Percentiles rank a stretch among this genome's conserved stretches.
Conservation (phyloP, 331 rosid genomes). For the Telfairia occidentalis region DNA sequence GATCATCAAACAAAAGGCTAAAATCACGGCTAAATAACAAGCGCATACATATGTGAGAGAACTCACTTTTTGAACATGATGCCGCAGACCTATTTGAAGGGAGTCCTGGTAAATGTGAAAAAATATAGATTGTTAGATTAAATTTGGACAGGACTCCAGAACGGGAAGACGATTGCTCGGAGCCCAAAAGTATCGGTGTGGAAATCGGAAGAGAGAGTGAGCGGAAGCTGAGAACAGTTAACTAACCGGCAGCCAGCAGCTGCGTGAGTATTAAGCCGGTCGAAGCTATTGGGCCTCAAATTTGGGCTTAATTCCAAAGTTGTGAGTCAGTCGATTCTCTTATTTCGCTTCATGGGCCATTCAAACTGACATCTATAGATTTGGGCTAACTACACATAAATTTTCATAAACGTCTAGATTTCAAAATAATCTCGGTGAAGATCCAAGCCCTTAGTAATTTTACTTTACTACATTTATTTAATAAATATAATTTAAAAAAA, state of each 20-base stretch:
- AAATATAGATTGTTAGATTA: not conserved
- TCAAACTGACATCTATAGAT: too few relatives aligned
- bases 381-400: too few relatives aligned
- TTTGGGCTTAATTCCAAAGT: not conserved
- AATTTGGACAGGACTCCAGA: not conserved
- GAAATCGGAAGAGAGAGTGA: not conserved
- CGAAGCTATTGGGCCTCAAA: not conserved
- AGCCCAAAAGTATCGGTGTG: not conserved
- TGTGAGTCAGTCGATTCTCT: not conserved
- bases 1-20: not conserved
- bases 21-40: not conserved
- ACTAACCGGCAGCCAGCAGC: not conserved
- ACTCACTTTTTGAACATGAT: constrained; percentile 85
- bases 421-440: too few relatives aligned
- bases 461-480: too few relatives aligned
- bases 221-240: not conserved
- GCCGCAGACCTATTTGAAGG: not conserved
- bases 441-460: too few relatives aligned
- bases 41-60: not conserved
- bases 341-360: not conserved
- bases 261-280: constrained; percentile 1
- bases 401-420: too few relatives aligned
- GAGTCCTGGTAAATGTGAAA: not conserved
- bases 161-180: not conserved
- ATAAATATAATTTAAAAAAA: too few relatives aligned